Evolutionary conservation across 2,329 filamentous ascomycete species (phyloP), one percentile per base, ranked within the genome.

Genomic region (Aspergillus piperis): DNA sequence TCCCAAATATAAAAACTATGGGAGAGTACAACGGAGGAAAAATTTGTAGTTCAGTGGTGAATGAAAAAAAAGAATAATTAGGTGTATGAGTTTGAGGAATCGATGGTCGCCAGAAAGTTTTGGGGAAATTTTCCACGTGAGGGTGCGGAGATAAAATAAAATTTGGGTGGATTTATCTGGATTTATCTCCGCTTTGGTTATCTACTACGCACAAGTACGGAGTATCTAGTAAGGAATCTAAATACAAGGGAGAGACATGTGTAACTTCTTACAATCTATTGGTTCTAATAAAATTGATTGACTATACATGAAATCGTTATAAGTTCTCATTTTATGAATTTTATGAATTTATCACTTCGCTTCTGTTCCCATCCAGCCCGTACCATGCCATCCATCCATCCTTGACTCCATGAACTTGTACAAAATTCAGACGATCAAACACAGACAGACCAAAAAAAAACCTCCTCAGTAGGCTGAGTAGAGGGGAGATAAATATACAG

Each of bases 61-160:
- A 39, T 13, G 3, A 30, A n/a, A 8, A 51, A 25, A 42, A 25
- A 19, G 17, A 19, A 30, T 30, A 11, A 8, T 30, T 8, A 30
- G 15, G n/a, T n/a, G 15, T 54, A 44, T 48, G 19, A 21, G 55
- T 49, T 57, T 54, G 51, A 25, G 23, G 25, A 27, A 27, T 27
- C 38, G 42, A 25, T 52, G 36, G 23, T 39, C 50, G 49, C 13
- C 51, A 23, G 32, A 59, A 49, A 23, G 55, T 41, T 53, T 58
- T 38, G 54, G 59, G 54, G 54, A 62, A 64, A 62, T 42, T 64
- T 66, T 64, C 59, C 54, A 64, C 57, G 61, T 62, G 60, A 64
- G 61, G 61, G 52, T 58, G 51, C 47, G 47, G 47, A 50, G 47
- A 50, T 36, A 36, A 27, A 27, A 8, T 23, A 23, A 36, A 36